Percentiles rank a stretch among this genome's conserved stretches.
phyloP scores from a whole-genome alignment of 2,329 filamentous ascomycete genomes.

The Penicillium vulpinum region DNA sequence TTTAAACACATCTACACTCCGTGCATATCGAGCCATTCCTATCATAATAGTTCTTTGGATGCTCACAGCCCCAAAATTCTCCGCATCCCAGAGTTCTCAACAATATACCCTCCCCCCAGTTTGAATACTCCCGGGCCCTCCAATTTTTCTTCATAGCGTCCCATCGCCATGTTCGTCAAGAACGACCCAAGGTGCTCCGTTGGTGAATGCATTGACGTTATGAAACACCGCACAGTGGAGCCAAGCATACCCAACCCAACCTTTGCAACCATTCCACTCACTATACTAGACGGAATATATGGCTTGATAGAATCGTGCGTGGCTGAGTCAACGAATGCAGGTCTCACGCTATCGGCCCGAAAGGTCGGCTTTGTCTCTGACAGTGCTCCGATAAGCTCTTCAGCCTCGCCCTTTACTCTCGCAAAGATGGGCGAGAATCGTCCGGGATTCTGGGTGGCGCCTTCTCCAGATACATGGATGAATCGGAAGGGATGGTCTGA shows the following conservation, averaged over 20 bases:
- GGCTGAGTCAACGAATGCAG: slow-evolving; percentile 58
- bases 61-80: slow-evolving; percentile 16
- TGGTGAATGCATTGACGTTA: slow-evolving; percentile 36
- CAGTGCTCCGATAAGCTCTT: slow-evolving; percentile 59
- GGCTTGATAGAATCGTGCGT: slow-evolving; percentile 42
- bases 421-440: slow-evolving; percentile 60
- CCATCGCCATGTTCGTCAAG: slow-evolving; percentile 49
- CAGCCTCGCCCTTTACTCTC: slow-evolving; percentile 67
- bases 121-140: slow-evolving; percentile 13
- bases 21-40: neutral
- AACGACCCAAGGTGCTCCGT: slow-evolving; percentile 51
- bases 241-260: slow-evolving; percentile 24
- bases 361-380: slow-evolving; percentile 47
- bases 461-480: slow-evolving; percentile 65
- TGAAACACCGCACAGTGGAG: slow-evolving; percentile 20
- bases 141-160: slow-evolving; percentile 11
- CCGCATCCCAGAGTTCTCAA: slow-evolving; percentile 19
- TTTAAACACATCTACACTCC: neutral
- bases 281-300: slow-evolving; percentile 28
- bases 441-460: slow-evolving; percentile 48
- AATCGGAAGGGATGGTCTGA: slow-evolving; percentile 60
- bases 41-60: neutral
- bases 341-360: slow-evolving; percentile 58
- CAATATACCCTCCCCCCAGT: slow-evolving; percentile 15
- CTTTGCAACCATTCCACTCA: slow-evolving; percentile 22